Percentiles rank a stretch among this genome's conserved stretches.
Evolutionary conservation across 768 basidiomycete species (phyloP).

Genomic region (Lentinula sp.): DNA sequence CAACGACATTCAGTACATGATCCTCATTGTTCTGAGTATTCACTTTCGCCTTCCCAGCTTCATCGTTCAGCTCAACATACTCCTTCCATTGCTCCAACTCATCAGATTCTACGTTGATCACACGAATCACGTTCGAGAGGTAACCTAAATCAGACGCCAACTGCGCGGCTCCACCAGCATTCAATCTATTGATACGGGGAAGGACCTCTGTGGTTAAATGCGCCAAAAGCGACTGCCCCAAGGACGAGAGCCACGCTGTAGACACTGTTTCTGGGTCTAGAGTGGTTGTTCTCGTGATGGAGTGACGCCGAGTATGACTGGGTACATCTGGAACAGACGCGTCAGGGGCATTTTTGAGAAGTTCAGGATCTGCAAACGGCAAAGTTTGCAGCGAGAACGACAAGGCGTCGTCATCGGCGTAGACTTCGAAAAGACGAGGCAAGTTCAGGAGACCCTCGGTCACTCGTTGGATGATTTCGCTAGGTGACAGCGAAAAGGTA

Average conservation of each 20-base stretch:
- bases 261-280: constrained; percentile 77
- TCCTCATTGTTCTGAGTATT: constrained; percentile 22
- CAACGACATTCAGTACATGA: constrained; percentile 27
- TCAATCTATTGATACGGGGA: constrained; percentile 62
- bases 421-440: constrained; percentile 89
- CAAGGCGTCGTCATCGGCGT: constrained; percentile 87
- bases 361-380: constrained; percentile 58
- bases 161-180: constrained; percentile 69
- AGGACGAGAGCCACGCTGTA: constrained; percentile 86
- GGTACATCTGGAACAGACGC: constrained; percentile 25
- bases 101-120: constrained; percentile 82
- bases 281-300: constrained; percentile 21
- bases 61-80: constrained; percentile 57
- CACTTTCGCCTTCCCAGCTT: constrained; percentile 30
- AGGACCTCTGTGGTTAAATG: constrained; percentile 68
- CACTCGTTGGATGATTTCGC: constrained; percentile 79
- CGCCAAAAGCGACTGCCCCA: constrained; percentile 74
- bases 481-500: constrained; percentile 89
- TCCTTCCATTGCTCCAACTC: constrained; percentile 79
- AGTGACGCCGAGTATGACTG: constrained; percentile 34
- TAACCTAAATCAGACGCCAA: constrained; percentile 85
- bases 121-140: constrained; percentile 83
- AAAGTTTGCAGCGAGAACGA: constrained; percentile 83
- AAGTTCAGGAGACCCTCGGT: constrained; percentile 94
- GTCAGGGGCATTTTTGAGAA: constrained; percentile 41